These are phyloP conservation scores for Suillus cothurnatus DNA, from an alignment of 768 basidiomycete species.

Conservation along the genomic window DNA sequence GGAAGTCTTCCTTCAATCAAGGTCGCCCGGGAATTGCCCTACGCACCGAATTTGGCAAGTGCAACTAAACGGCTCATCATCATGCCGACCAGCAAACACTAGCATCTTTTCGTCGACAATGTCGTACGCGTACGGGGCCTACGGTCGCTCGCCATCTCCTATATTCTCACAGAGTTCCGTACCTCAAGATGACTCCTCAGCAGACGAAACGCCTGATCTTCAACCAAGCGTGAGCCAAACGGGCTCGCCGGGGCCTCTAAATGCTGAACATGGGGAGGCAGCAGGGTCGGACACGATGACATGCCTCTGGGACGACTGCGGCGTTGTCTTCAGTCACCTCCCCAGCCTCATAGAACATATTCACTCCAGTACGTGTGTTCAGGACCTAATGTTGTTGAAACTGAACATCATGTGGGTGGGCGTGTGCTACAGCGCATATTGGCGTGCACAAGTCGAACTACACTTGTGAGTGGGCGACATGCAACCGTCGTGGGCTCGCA, in stretches of 20 bases:
- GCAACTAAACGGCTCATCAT: background rate
- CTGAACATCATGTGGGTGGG: background rate
- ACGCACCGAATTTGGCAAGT: background rate
- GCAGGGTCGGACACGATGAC: conserved; percentile 57
- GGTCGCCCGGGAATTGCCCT: background rate
- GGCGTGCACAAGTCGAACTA: conserved; percentile 83
- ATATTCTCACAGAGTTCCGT: conserved; percentile 38
- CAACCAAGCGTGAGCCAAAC: conserved; percentile 14
- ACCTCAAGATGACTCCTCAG: conserved; percentile 30
- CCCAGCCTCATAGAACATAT: conserved; percentile 82
- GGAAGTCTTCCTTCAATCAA: no score
- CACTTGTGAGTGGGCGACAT: conserved; percentile 88
- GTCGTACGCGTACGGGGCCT: conserved; percentile 32
- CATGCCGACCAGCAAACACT: background rate
- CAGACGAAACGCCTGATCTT: conserved; percentile 23
- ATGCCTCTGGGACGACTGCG: conserved; percentile 87
- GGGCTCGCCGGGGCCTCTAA: conserved; percentile 25
- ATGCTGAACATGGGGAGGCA: conserved; percentile 23
- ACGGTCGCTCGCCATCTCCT: conserved; percentile 44
- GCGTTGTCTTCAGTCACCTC: conserved; percentile 68
- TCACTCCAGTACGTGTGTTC: conserved; percentile 69
- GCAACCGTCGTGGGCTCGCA: conserved; percentile 74
- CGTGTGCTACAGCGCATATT: conserved; percentile 62
- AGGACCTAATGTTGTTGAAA: background rate
- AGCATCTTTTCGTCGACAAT: conserved; percentile 13